A percentile compares a stretch with the other conserved stretches of the same genome.
Conservation (phyloP, 768 basidiomycete genomes). For the Termitomyces titanicus region DNA sequence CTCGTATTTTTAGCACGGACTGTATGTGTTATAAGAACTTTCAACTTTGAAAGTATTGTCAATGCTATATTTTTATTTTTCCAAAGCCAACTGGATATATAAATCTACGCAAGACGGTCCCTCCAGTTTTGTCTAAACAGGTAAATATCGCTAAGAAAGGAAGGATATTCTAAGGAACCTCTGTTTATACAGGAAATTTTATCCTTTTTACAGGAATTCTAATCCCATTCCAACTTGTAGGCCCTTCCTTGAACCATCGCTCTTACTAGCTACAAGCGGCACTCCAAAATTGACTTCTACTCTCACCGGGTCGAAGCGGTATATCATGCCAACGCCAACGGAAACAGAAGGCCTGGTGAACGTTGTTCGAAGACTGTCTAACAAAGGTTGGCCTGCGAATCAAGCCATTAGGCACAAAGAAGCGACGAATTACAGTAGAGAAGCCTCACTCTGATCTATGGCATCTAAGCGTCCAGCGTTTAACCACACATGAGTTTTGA, state of each 20-base stretch:
- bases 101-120: neutral
- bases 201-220: conserved; percentile 41
- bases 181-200: too few relatives aligned
- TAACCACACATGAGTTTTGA: conserved; percentile 76
- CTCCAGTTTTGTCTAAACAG: too few relatives aligned
- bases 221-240: conserved; percentile 80
- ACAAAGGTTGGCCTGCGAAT: conserved; percentile 31
- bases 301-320: conserved; percentile 79
- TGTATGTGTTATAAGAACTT: too few relatives aligned
- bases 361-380: conserved; percentile 35
- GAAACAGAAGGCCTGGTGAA: conserved; percentile 66
- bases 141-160: too few relatives aligned
- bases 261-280: conserved; percentile 66
- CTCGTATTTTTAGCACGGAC: too few relatives aligned
- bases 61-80: too few relatives aligned
- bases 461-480: conserved; percentile 77
- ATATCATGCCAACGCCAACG: conserved; percentile 80
- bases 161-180: too few relatives aligned
- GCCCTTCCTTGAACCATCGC: conserved; percentile 66
- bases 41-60: too few relatives aligned
- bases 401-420: neutral
- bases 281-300: conserved; percentile 87
- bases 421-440: neutral
- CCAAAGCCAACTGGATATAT: too few relatives aligned
- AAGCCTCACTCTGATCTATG: conserved; percentile 49